Evolutionary conservation across 2,329 filamentous ascomycete genomes (phyloP), one percentile per base, ranked within the genome.

Genomic region (Trichoderma sp.): DNA sequence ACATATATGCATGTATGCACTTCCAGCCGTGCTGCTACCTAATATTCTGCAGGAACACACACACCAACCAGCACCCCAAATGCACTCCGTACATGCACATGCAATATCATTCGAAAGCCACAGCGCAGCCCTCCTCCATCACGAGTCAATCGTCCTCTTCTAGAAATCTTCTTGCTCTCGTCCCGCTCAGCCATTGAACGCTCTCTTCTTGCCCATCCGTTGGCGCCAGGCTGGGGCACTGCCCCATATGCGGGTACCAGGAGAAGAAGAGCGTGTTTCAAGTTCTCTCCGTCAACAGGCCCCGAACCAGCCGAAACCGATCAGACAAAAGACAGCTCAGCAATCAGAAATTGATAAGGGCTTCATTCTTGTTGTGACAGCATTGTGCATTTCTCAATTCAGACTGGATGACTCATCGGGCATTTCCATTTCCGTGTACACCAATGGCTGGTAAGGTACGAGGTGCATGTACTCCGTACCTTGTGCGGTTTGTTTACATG

Each of bases 111-210:
- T n/a, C n/a, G n/a, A n/a, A n/a, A 27, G 15, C 19, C 42, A 61
- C 29, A 52, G 17, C n/a, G 34, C 50, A 64, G 35, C 3, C 15
- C 34, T 10, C 15, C 8, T 17, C 19, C n/a, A 17, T 64, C 60
- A 57, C 63, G 52, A 54, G 63, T 57, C 63, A 57, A 65, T 53
- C 29, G 34, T 61, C 45, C 37, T 48, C 32, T 64, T 54, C 60
- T 32, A 53, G 60, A 39, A 53, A 13, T 45, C 17, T 25, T 22
- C 1, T 34, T 25, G 17, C n/a, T 27, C 27, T 56, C n/a, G 19
- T 34, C 27, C 15, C 25, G 17, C n/a, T n/a, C n/a, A n/a, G n/a
- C 29, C 27, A 19, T 34, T n/a, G 29, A 54, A 34, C 29, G 25
- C 45, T 27, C 48, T 25, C 27, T 37, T 35, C 8, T 34, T 37